These are phyloP conservation scores for Trichoderma harzianum DNA, from an alignment of 2,329 filamentous ascomycete genomes.

Conservation along the genomic window DNA sequence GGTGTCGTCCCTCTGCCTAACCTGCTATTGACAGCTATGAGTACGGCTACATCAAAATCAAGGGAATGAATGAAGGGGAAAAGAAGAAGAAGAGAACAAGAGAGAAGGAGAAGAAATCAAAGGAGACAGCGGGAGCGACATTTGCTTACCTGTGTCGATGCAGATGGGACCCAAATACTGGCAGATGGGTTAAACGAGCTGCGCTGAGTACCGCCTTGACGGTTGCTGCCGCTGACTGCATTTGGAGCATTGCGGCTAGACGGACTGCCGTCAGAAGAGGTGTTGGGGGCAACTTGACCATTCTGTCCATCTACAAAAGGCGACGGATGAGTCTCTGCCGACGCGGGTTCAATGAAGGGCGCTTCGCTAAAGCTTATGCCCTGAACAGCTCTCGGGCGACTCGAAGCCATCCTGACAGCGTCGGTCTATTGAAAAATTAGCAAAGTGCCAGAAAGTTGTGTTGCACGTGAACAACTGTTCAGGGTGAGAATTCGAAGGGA, in stretches of 20 bases:
- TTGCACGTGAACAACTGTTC: background rate
- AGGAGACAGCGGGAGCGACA: background rate
- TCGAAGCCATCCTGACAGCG: background rate
- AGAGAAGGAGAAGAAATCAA: background rate
- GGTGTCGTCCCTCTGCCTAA: background rate
- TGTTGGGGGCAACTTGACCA: background rate
- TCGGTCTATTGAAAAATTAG: background rate
- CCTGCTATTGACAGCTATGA: background rate
- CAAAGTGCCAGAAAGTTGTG: background rate
- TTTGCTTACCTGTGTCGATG: background rate
- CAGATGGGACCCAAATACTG: background rate
- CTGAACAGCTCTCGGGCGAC: background rate
- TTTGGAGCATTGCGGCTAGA: background rate
- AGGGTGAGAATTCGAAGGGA: background rate
- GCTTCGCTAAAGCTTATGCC: conserved; percentile 4
- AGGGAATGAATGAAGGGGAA: background rate
- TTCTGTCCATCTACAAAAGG: background rate
- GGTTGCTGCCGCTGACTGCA: background rate
- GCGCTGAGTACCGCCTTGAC: background rate
- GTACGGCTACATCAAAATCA: background rate
- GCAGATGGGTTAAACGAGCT: conserved; percentile 16
- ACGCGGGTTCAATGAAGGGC: background rate
- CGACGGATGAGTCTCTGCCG: background rate
- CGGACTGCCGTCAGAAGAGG: background rate
- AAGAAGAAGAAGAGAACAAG: background rate